Conservation (phyloP, 805 yeast genomes). For the Yamadazyma ubonensis region DNA sequence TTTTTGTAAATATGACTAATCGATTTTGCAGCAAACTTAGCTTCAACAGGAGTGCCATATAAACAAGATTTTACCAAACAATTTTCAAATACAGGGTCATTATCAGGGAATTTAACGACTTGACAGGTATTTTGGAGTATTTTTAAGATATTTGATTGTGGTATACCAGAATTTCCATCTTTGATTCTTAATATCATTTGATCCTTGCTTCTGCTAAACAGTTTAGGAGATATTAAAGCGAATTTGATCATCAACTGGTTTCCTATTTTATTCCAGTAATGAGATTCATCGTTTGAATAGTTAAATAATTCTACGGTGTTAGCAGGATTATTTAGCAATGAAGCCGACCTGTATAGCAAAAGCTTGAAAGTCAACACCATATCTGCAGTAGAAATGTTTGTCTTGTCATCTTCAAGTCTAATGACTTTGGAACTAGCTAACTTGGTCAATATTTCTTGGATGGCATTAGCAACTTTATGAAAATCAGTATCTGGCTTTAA, state of each 20-base stretch:
- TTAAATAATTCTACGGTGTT: slow-evolving; percentile 57
- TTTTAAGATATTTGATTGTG: slow-evolving; percentile 46
- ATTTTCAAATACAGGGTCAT: slow-evolving; percentile 43
- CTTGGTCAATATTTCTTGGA: slow-evolving; percentile 60
- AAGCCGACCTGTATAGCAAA: slow-evolving; percentile 60
- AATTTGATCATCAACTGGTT: slow-evolving; percentile 58
- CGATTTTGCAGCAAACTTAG: slow-evolving; percentile 62
- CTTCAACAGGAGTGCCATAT: slow-evolving; percentile 57
- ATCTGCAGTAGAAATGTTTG: slow-evolving; percentile 43
- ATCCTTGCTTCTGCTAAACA: slow-evolving; percentile 58
- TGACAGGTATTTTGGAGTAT: slow-evolving; percentile 65
- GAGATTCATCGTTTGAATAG: slow-evolving; percentile 36
- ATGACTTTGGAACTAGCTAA: slow-evolving; percentile 52
- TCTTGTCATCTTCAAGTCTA: slow-evolving; percentile 26
- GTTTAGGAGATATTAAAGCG: slow-evolving; percentile 59
- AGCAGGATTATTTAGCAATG: slow-evolving; percentile 62
- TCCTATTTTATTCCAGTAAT: slow-evolving; percentile 35
- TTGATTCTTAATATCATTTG: slow-evolving; percentile 44
- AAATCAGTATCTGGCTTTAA: slow-evolving; percentile 59
- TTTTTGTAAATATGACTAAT: slow-evolving; percentile 48
- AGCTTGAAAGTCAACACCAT: slow-evolving; percentile 55
- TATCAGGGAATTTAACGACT: slow-evolving; percentile 50
- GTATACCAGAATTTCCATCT: slow-evolving; percentile 11
- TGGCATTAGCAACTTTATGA: slow-evolving; percentile 56
- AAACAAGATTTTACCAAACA: slow-evolving; percentile 47